Evolutionary conservation across 1,139 yeast genomes (phyloP), one percentile per base, ranked within the genome.

Genomic region (Yamadazyma kanchanaburiensis): DNA sequence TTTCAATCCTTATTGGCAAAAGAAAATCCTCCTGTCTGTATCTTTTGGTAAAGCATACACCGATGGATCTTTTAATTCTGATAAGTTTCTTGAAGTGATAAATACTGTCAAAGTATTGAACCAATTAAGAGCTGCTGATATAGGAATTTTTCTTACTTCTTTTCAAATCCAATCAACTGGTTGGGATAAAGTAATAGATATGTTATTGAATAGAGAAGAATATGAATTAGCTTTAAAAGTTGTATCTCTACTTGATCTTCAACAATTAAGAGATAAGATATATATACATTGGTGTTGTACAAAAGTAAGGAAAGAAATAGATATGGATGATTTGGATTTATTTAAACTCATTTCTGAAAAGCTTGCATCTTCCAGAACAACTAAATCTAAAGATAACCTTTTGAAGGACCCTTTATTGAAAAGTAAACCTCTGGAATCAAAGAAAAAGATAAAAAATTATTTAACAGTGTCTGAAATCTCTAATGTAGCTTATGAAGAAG

Each of bases 231-330:
- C 91, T 0, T 56, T 86, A 26, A 74, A 78, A 38, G 62, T 88
- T 2, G 70, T 82, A 6, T 70, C 71, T 10, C 60, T 73, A 24
- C 55, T 83, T 31, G 55, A 64, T 7, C 48, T 78, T 11, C 45
- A 49, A 5, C 48, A 58, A 18, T 77, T 84, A 5, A 61, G 64
- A 24, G 80, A 77, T 35, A 49, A 60, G 15, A 72, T 89, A 0
- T 84, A 80, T 45, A 68, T 78, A 2, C 74, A 82, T 42, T 91
- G 97, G 97, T 91, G 96, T 12, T 76, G 83, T 37, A 63, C 72
- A 22, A 84, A 86, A 46, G 77, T 87, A 15, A 73, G 71, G 33
- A 57, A 64, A 24, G 77, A 80, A 12, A 46, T 65, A 4, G 74
- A 73, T 24, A 47, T 69, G 38, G 64, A 70, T 3, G 96, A 91